phyloP scores from a whole-genome alignment of 352 stramenopile species.

The Pythium utonaiense region DNA sequence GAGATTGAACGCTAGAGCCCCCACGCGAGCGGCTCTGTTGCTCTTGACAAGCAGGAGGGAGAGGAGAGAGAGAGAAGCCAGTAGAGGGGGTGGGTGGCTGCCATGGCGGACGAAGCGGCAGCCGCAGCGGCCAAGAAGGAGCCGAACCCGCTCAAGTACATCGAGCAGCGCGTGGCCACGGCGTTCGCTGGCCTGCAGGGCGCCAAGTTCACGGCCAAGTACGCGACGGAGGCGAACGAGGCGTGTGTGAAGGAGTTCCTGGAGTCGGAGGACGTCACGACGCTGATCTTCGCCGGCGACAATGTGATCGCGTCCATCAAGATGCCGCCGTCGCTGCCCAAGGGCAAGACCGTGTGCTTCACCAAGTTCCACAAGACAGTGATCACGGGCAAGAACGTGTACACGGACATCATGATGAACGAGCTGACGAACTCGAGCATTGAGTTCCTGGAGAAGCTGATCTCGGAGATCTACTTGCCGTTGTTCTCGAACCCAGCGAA shows the following conservation, averaged over 20 bases:
- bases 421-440: conserved; percentile 89
- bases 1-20: conserved; percentile 5
- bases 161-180: conserved; percentile 76
- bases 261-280: conserved; percentile 80
- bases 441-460: conserved; percentile 93
- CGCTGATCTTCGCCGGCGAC: conserved; percentile 88
- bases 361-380: conserved; percentile 85
- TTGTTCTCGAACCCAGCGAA: conserved; percentile 95
- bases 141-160: conserved; percentile 73
- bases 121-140: conserved; percentile 51
- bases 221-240: conserved; percentile 80
- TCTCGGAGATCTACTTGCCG: conserved; percentile 94
- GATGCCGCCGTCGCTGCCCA: conserved; percentile 84
- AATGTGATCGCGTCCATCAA: conserved; percentile 82
- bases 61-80: not conserved
- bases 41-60: not conserved
- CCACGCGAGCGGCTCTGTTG: not conserved
- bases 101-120: conserved; percentile 53
- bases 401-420: conserved; percentile 85
- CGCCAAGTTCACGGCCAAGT: conserved; percentile 79
- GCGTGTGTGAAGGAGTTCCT: conserved; percentile 88
- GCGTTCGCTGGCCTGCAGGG: conserved; percentile 54
- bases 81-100: conserved; percentile 1
- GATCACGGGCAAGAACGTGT: conserved; percentile 83
- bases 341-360: conserved; percentile 90